Evolutionary conservation across 768 basidiomycete genomes (phyloP).

Genomic region (Mycena sanguinolenta): DNA sequence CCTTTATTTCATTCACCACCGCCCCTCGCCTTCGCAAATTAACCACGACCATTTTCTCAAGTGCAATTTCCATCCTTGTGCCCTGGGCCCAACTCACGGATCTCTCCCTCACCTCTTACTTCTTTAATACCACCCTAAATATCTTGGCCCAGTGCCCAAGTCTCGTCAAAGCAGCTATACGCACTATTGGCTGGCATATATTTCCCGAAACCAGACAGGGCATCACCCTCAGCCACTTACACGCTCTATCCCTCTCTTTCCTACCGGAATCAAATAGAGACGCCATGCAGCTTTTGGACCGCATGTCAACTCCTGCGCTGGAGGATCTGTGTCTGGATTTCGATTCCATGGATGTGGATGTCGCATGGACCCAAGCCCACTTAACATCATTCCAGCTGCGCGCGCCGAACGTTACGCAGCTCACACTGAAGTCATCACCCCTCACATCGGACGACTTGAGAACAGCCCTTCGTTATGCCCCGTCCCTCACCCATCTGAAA

Average conservation of each 20-base stretch:
- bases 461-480: neutral
- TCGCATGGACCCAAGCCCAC: neutral
- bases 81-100: conserved; percentile 1
- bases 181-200: neutral
- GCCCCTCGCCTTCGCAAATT: neutral
- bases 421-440: neutral
- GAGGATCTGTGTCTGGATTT: too few species aligned
- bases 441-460: neutral
- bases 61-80: neutral
- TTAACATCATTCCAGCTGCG: neutral
- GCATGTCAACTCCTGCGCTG: too few species aligned
- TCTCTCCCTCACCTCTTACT: neutral
- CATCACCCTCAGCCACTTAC: too few species aligned
- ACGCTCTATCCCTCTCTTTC: too few species aligned
- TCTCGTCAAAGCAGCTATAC: neutral
- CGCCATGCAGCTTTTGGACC: too few species aligned
- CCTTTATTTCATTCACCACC: neutral
- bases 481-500: neutral
- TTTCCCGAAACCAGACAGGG: neutral
- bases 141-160: neutral
- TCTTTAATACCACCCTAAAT: neutral
- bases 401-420: neutral
- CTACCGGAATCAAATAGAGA: too few species aligned
- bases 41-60: too few species aligned
- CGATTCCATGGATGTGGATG: too few species aligned